Conservation (phyloP, 805 yeast species). For the Lipomyces sp. region DNA sequence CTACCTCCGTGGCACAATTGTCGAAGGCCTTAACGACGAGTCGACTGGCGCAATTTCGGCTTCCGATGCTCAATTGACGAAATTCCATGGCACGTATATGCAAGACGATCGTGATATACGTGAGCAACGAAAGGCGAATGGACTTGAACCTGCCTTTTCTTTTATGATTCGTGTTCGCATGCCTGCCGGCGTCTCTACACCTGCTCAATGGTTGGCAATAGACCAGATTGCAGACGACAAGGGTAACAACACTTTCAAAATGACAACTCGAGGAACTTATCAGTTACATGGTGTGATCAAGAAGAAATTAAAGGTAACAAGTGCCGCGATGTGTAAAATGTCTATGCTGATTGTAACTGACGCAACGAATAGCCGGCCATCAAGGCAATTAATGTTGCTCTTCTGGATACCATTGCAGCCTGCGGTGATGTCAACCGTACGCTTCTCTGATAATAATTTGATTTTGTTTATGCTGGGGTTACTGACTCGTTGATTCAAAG, state of each 20-base stretch:
- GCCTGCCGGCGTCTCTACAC: constrained; percentile 90
- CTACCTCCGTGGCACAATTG: constrained; percentile 90
- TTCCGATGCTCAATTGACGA: constrained; percentile 89
- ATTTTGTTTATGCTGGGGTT: neutral
- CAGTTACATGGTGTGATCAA: constrained; percentile 95
- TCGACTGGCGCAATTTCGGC: constrained; percentile 92
- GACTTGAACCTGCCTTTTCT: constrained; percentile 93
- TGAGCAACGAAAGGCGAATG: constrained; percentile 89
- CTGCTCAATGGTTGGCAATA: constrained; percentile 84
- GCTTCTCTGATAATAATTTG: constrained; percentile 1
- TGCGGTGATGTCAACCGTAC: constrained; percentile 95
- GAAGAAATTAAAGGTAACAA: constrained; percentile 67
- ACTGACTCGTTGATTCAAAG: neutral
- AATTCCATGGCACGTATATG: constrained; percentile 98
- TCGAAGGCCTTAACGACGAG: constrained; percentile 77
- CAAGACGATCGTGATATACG: constrained; percentile 97
- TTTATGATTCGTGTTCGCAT: constrained; percentile 95
- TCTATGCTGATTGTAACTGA: neutral
- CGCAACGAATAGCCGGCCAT: constrained; percentile 61
- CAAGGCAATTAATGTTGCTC: constrained; percentile 86
- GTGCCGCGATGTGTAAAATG: neutral
- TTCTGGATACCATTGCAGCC: constrained; percentile 95
- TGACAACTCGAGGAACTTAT: constrained; percentile 96
- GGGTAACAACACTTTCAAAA: constrained; percentile 91
- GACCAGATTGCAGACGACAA: constrained; percentile 77